Evolutionary conservation across 2,329 filamentous ascomycete species (phyloP), one percentile per base, ranked within the genome.

Genomic region (Fusarium sp.): DNA sequence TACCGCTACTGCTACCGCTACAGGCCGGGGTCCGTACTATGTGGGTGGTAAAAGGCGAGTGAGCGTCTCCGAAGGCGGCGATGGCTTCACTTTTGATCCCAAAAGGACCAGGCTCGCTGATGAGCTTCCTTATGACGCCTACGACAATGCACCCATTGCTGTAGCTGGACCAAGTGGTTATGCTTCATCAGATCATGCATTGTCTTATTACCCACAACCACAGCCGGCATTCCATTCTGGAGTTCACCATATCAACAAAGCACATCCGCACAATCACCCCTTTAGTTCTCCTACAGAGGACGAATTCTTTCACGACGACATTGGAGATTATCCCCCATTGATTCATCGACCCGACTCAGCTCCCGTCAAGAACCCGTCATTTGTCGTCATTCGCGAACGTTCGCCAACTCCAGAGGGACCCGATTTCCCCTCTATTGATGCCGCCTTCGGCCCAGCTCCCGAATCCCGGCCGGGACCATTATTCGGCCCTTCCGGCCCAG

Each of bases 301-400:
- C 14, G 55, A 67, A 7, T 58, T 64, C 41, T 52, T 69, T 44
- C 57, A 52, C 49, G 52, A 70, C 23, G 53, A 69, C 53, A 56
- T 69, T 32, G 68, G 72, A 14, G 44, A 55, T 13, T 67, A 42
- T 20, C 62, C 56, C 5, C 70, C 74, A 7, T 59, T 69, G 12
- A 61, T 70, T 20, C 50, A 64, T 32, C 57, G 59, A 6, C 69
- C 65, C 38, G 73, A 76, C 33, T 79, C 80, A 12, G 68, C 80
- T 17, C 75, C 78, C 17, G 73, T 78, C 33, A 78, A 77, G 42
- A 81, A 80, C 50, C 67, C 75, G 46, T 77, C 81, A 20, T 82
- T 83, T 69, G 74, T 83, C 26, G 78, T 83, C 37, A 82, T 83
- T 50, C 80, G 80, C 30, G 81, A 83, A 64, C 76, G 77, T 60